Evolutionary conservation across 768 basidiomycete species (phyloP).

Genomic region (Calocera viscosa): DNA sequence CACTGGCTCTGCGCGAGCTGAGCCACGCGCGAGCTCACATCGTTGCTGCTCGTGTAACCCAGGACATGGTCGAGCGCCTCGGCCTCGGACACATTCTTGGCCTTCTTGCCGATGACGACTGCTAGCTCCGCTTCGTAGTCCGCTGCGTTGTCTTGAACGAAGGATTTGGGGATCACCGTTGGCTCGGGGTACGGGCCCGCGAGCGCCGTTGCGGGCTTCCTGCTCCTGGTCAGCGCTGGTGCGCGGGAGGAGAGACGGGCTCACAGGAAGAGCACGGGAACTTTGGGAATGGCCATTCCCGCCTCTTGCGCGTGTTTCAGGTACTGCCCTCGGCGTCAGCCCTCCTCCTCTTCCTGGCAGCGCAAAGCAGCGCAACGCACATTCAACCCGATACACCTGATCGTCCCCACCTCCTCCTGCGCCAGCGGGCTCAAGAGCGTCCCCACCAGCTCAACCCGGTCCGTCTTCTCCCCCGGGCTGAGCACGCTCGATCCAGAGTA

Average conservation of each 20-base stretch:
- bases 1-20: conserved; percentile 21
- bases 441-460: conserved; percentile 18
- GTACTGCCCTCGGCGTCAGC: conserved; percentile 19
- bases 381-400: conserved; percentile 29
- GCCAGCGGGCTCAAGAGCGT: conserved; percentile 23
- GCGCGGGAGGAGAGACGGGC: not conserved
- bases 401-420: conserved; percentile 25
- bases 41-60: conserved; percentile 69
- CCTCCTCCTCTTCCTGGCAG: no score
- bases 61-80: conserved; percentile 79
- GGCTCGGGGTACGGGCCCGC: conserved; percentile 28
- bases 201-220: conserved; percentile 26
- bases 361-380: conserved; percentile 16
- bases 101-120: conserved; percentile 71
- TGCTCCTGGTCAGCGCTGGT: not conserved
- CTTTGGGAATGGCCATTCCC: conserved; percentile 21
- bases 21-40: conserved; percentile 34
- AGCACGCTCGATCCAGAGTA: conserved; percentile 22
- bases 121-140: conserved; percentile 76
- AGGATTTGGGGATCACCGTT: conserved; percentile 51
- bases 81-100: conserved; percentile 65
- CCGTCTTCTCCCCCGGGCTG: conserved; percentile 22
- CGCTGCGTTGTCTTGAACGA: conserved; percentile 52
- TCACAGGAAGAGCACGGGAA: conserved; percentile 26
- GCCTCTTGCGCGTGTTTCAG: conserved; percentile 24